Percentiles rank a stretch among this genome's conserved stretches.
Conservation (phyloP, 805 yeast species). For the Pichia thaimueangensis region DNA sequence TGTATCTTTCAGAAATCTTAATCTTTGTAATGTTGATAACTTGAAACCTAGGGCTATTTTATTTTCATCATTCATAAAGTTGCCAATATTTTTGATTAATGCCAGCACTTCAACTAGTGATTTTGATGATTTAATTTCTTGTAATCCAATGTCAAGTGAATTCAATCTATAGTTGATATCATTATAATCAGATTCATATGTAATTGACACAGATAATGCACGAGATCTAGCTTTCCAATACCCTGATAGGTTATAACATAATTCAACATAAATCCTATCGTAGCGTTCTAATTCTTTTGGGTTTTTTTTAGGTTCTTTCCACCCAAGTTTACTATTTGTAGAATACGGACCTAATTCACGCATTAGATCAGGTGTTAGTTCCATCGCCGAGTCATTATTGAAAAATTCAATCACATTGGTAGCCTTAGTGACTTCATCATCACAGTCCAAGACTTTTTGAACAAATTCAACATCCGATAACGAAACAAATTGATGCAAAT, state of each 20-base stretch:
- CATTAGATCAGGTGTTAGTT: conserved; percentile 49
- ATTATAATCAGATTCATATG: conserved; percentile 59
- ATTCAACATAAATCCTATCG: conserved; percentile 62
- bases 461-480: conserved; percentile 50
- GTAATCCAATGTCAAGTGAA: conserved; percentile 53
- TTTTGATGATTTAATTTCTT: conserved; percentile 43
- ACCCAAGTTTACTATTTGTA: conserved; percentile 36
- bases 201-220: conserved; percentile 46
- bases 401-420: conserved; percentile 62
- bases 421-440: conserved; percentile 45
- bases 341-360: conserved; percentile 61
- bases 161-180: conserved; percentile 53
- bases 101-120: conserved; percentile 54
- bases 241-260: conserved; percentile 58
- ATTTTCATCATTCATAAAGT: conserved; percentile 68
- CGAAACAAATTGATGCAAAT: conserved; percentile 56
- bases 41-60: conserved; percentile 68
- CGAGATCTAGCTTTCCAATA: conserved; percentile 73
- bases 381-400: conserved; percentile 56
- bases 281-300: conserved; percentile 56
- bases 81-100: conserved; percentile 67
- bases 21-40: conserved; percentile 59
- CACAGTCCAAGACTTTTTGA: conserved; percentile 52
- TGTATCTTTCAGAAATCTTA: conserved; percentile 65
- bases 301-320: conserved; percentile 44